Conservation (phyloP, 257 asterid genomes). For the Capsicum baccatum region DNA sequence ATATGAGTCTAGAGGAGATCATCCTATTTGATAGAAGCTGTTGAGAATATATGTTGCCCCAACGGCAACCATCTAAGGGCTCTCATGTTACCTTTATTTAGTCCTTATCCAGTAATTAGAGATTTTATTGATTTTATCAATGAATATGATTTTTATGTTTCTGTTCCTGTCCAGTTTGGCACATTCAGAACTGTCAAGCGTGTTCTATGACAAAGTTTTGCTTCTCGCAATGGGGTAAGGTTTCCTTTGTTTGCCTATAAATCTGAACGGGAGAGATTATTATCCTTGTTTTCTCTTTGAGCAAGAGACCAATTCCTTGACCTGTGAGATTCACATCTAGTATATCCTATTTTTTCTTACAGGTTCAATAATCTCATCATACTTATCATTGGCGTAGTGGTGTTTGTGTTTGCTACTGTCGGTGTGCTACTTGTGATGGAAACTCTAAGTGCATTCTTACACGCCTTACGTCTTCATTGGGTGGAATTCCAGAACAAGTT, state of each 20-base stretch:
- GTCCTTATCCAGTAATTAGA: not conserved
- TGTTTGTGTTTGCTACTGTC: constrained; percentile 58
- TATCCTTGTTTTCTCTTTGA: not conserved
- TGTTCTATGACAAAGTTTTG: constrained; percentile 58
- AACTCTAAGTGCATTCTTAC: constrained; percentile 66
- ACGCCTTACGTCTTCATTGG: constrained; percentile 70
- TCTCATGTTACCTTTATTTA: constrained; percentile 11
- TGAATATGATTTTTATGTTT: not conserved
- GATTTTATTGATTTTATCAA: not conserved
- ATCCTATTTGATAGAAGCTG: constrained; percentile 11
- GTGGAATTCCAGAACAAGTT: constrained; percentile 66
- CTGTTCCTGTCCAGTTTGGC: constrained; percentile 55
- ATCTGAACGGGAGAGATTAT: not conserved
- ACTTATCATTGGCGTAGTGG: constrained; percentile 52
- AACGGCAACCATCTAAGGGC: not conserved
- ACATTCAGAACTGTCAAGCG: constrained; percentile 60
- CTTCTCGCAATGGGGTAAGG: constrained; percentile 61
- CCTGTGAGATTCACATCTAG: constrained; percentile 11
- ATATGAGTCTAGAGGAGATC: not conserved
- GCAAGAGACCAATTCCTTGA: constrained; percentile 21
- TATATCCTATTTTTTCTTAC: constrained; percentile 22
- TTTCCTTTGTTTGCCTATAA: not conserved
- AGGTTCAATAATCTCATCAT: constrained; percentile 56
- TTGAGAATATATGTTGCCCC: not conserved
- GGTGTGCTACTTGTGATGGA: constrained; percentile 68